Evolutionary conservation across 176 grass and related monocot species (phyloP), one percentile per base, ranked within the genome.

Genomic region (Tuctoria greenei): DNA sequence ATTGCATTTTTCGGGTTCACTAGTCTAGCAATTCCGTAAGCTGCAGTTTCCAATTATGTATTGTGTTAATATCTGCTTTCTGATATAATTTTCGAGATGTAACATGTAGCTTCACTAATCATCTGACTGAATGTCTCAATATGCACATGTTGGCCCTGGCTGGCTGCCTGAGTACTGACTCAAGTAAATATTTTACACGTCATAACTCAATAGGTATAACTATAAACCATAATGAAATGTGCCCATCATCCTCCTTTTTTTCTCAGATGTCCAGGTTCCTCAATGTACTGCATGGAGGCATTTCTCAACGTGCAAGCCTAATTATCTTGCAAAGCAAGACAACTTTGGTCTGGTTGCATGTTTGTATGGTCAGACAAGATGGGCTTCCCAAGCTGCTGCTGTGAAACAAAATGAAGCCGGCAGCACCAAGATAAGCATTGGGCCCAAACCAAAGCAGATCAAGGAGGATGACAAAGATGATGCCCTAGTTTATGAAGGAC

Each of bases 371-470:
- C 90, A 93, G 13, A 66, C 70, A 75, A 86, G 90, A 79, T 93
- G 84, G 73, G 77, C 67, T 79, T 89, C 90, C 40, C 84, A 89
- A 55, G 77, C 84, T 43, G 55, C 91, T 60, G 73, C 71, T 54
- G 66, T 74, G 17, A 93, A 88, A 75, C 83, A 81, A 86, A 87
- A 80, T 65, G 86, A 89, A 71, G 62, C 69, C 36, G 74, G 57
- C 45, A 70, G 71, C 14, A 82, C 70, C 82, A 99, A 95, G 85
- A 92, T 99, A 54, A 89, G 89, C 82, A 95, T 99, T 14, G 95
- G 91, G 5, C 95, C 91, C 63, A 86, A 88, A 77, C 52, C 79
- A 27, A 91, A 85, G 69, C 78, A 82, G 83, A 63, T 70, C 27
- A 81, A 88, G 71, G 86, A 90, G 66, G 90, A 90, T 3, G 66